A percentile compares a stretch with the other conserved stretches of the same genome.
These are phyloP conservation scores for Stagonosporopsis chrysanthemi DNA, from an alignment of 2,329 filamentous ascomycete species.

Conservation along the genomic window DNA sequence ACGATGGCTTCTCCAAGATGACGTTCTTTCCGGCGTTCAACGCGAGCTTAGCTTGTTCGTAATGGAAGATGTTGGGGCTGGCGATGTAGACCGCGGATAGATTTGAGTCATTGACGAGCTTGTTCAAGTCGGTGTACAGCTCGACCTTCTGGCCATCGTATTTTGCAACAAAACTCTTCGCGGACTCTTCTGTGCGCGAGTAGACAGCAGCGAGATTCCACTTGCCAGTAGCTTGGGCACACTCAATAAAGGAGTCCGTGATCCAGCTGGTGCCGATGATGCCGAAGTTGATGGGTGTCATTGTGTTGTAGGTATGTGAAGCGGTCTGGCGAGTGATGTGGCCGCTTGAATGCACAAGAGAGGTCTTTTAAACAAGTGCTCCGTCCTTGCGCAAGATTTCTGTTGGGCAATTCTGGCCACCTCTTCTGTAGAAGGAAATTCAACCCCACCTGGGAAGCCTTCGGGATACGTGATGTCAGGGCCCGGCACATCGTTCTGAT, in stretches of 20 bases:
- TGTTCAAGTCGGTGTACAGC: slow-evolving; percentile 51
- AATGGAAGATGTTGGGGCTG: slow-evolving; percentile 58
- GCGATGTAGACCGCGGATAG: slow-evolving; percentile 58
- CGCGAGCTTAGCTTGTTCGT: slow-evolving; percentile 54
- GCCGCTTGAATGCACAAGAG: neutral
- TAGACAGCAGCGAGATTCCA: slow-evolving; percentile 57
- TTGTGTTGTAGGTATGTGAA: slow-evolving; percentile 16
- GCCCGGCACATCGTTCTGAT: neutral
- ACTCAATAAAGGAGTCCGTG: slow-evolving; percentile 57
- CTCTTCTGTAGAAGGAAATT: slow-evolving; percentile 4
- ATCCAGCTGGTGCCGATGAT: slow-evolving; percentile 60
- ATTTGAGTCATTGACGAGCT: slow-evolving; percentile 48
- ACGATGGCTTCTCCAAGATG: slow-evolving; percentile 60
- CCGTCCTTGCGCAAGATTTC: slow-evolving; percentile 4
- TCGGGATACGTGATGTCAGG: slow-evolving; percentile 14
- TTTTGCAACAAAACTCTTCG: slow-evolving; percentile 53
- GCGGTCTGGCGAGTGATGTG: neutral
- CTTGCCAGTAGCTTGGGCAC: slow-evolving; percentile 52
- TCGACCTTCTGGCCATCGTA: slow-evolving; percentile 43
- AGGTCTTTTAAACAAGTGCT: slow-evolving; percentile 3
- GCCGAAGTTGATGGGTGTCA: slow-evolving; percentile 51
- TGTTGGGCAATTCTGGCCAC: slow-evolving; percentile 6
- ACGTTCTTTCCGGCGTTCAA: slow-evolving; percentile 57
- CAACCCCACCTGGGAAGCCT: slow-evolving; percentile 15
- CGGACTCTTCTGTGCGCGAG: slow-evolving; percentile 55